These are phyloP conservation scores for Dictyostelium purpureum DNA, from an alignment of 78 protist genomes.

Conservation along the genomic window DNA sequence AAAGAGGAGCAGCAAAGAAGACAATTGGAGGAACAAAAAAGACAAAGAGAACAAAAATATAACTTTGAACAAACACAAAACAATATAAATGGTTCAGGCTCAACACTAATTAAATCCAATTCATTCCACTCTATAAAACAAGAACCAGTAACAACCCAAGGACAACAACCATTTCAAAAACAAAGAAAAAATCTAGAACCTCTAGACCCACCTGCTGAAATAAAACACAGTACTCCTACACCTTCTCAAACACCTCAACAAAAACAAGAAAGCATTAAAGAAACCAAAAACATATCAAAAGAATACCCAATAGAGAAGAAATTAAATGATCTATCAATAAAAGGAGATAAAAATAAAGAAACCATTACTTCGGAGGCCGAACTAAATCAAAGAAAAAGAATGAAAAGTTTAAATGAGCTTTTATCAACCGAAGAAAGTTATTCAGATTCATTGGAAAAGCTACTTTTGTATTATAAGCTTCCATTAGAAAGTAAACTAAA, in stretches of 20 bases:
- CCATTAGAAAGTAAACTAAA: slow-evolving; percentile 1
- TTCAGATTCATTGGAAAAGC: slow-evolving; percentile 51
- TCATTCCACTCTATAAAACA: background rate
- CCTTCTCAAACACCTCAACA: background rate
- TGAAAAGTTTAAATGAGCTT: slow-evolving; percentile 33
- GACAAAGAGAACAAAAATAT: background rate
- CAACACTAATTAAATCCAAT: background rate
- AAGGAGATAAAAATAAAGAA: background rate
- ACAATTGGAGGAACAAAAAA: background rate
- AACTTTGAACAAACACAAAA: background rate
- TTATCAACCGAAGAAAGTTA: slow-evolving; percentile 64
- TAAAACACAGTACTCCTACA: background rate
- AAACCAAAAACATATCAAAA: background rate
- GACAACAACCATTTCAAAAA: background rate
- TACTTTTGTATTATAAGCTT: slow-evolving; percentile 24
- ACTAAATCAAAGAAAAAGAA: slow-evolving; percentile 12
- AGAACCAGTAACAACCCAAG: background rate
- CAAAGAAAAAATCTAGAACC: background rate
- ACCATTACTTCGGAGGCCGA: no score
- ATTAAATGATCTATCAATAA: background rate
- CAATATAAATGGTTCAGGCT: background rate
- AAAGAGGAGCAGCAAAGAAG: background rate
- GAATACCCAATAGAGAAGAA: background rate
- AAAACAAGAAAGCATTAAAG: background rate
- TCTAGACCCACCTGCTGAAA: background rate